Evolutionary conservation across 2,329 filamentous ascomycete genomes (phyloP).

Genomic region (Salinomyces thailandicus): DNA sequence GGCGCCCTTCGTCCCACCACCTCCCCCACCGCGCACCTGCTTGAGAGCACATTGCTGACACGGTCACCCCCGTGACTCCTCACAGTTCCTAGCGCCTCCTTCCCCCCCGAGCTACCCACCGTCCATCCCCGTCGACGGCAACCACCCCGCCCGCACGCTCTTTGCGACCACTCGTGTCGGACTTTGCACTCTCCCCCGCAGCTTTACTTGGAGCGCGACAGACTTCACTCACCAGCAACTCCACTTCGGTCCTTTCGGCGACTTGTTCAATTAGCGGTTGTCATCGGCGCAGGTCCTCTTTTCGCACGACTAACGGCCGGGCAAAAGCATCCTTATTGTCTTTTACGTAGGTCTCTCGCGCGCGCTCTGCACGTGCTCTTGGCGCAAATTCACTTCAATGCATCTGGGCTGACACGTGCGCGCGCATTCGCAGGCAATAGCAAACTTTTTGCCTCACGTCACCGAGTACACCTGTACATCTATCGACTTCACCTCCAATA

Average conservation of each 20-base stretch:
- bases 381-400: neutral
- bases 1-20: conserved; percentile 4
- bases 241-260: conserved; percentile 12
- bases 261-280: conserved; percentile 8
- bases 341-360: conserved; percentile 17
- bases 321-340: conserved; percentile 23
- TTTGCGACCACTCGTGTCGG: conserved; percentile 1
- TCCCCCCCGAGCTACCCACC: conserved; percentile 1
- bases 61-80: conserved; percentile 1
- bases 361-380: neutral
- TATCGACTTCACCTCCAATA: conserved; percentile 1
- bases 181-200: too few species aligned
- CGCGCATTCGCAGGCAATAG: conserved; percentile 7
- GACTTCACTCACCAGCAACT: neutral
- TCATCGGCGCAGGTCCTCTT: conserved; percentile 9
- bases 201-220: conserved; percentile 2
- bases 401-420: conserved; percentile 3
- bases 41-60: neutral
- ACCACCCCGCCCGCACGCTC: conserved; percentile 1
- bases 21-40: neutral
- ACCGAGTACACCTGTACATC: conserved; percentile 2
- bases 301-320: conserved; percentile 22
- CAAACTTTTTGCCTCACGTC: conserved; percentile 7
- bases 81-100: conserved; percentile 5
- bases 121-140: conserved; percentile 1